These are phyloP conservation scores for Brettanomyces bruxellensis DNA, from an alignment of 805 yeast genomes.

Conservation along the genomic window DNA sequence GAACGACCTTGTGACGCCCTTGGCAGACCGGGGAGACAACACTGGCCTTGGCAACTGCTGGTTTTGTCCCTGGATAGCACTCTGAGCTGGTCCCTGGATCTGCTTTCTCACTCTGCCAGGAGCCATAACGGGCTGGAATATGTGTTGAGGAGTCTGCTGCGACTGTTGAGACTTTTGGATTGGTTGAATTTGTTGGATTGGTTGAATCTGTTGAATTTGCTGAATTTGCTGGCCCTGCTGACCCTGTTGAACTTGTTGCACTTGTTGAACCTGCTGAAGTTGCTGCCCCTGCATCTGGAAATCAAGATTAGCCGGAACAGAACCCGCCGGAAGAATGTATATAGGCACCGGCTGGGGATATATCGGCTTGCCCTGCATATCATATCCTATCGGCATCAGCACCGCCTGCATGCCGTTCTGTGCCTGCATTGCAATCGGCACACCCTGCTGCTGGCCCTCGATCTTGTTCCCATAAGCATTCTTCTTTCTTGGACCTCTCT, in stretches of 20 bases:
- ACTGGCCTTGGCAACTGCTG: too few relatives aligned
- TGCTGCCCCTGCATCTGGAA: slow-evolving; percentile 7
- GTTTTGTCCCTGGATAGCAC: too few relatives aligned
- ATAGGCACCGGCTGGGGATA: slow-evolving; percentile 25
- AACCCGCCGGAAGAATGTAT: slow-evolving; percentile 19
- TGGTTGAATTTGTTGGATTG: slow-evolving; percentile 1
- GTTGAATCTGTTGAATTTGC: slow-evolving; percentile 1
- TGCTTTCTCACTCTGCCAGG: slow-evolving; percentile 3
- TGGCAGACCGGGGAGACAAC: too few relatives aligned
- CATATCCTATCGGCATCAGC: slow-evolving; percentile 23
- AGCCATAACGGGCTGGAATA: slow-evolving; percentile 5
- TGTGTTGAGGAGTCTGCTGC: neutral
- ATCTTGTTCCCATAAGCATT: slow-evolving; percentile 5
- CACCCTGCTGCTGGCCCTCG: slow-evolving; percentile 9
- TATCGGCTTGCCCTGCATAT: slow-evolving; percentile 22
- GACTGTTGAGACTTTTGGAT: slow-evolving; percentile 2
- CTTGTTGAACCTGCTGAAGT: slow-evolving; percentile 2
- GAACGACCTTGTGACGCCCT: neutral
- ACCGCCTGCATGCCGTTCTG: slow-evolving; percentile 5
- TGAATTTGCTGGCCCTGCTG: slow-evolving; percentile 1
- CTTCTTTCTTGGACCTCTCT: slow-evolving; percentile 25
- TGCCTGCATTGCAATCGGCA: slow-evolving; percentile 3
- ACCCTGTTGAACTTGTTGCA: slow-evolving; percentile 4
- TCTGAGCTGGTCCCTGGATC: too few relatives aligned
- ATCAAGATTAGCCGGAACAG: slow-evolving; percentile 10